Evolutionary conservation across 108 stramenopile genomes (phyloP).

Genomic region (Cylindrotheca closterium): DNA sequence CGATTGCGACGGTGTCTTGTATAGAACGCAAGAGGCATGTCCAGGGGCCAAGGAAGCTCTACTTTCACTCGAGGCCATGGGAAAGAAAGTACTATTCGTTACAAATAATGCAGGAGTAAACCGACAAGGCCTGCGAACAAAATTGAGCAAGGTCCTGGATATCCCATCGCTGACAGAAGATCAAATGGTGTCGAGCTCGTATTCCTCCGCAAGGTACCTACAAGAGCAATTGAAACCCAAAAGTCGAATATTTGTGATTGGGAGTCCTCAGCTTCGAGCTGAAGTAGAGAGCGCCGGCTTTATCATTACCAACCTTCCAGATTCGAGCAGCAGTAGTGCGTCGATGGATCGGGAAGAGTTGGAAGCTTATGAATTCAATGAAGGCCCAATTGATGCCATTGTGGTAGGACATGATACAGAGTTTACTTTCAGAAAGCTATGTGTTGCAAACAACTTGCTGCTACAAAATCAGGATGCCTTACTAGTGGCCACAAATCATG

Average conservation of each 20-base stretch:
- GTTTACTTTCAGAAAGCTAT: conserved; percentile 78
- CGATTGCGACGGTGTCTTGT: conserved; percentile 89
- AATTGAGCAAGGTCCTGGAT: conserved; percentile 49
- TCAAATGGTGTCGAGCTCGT: conserved; percentile 77
- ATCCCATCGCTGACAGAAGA: conserved; percentile 41
- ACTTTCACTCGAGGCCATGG: conserved; percentile 27
- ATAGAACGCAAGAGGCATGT: conserved; percentile 62
- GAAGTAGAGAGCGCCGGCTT: conserved; percentile 64
- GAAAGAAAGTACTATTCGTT: conserved; percentile 77
- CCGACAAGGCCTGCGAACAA: conserved; percentile 58
- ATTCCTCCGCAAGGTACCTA: conserved; percentile 61
- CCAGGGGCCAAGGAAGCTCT: conserved; percentile 62
- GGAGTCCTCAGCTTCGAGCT: conserved; percentile 63
- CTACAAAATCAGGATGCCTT: conserved; percentile 67
- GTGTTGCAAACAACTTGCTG: conserved; percentile 71
- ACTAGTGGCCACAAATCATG: conserved; percentile 81
- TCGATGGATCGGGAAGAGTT: conserved; percentile 70
- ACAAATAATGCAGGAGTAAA: conserved; percentile 82
- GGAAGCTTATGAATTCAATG: conserved; percentile 50
- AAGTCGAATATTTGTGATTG: conserved; percentile 73
- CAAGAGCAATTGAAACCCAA: conserved; percentile 18
- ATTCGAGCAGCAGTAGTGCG: conserved; percentile 7
- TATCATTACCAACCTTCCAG: conserved; percentile 39
- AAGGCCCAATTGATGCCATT: conserved; percentile 66
- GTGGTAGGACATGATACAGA: conserved; percentile 76